A percentile compares a stretch with the other conserved stretches of the same genome.
Evolutionary conservation across 371 early-diverging fungal genomes (phyloP).

Genomic region (Quaeritorhiza haematococci): DNA sequence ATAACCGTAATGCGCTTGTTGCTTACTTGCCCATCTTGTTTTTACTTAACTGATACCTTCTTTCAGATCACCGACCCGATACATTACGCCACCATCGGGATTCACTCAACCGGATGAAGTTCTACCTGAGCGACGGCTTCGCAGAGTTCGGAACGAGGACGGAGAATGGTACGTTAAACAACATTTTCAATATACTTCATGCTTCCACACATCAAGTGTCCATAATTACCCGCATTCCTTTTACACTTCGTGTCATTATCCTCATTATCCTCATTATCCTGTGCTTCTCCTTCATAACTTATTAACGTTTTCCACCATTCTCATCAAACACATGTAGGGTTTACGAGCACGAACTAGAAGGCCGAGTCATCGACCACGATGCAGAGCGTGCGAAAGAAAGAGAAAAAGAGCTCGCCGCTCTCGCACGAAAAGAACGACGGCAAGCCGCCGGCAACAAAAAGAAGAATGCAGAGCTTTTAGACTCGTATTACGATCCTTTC

Average conservation of each 20-base stretch:
- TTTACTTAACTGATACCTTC: not conserved
- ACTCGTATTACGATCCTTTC: conserved; percentile 55
- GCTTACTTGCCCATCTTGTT: conserved; percentile 6
- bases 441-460: not conserved
- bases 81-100: too few species aligned
- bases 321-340: conserved; percentile 43
- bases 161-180: conserved; percentile 58
- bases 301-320: not conserved
- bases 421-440: conserved; percentile 25
- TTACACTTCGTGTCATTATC: not conserved
- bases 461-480: conserved; percentile 37
- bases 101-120: not conserved
- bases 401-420: conserved; percentile 20
- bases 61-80: not conserved
- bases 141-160: conserved; percentile 55
- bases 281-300: not conserved
- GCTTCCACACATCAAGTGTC: not conserved
- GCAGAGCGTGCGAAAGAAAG: conserved; percentile 36
- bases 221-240: not conserved
- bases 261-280: too few species aligned
- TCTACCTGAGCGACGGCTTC: conserved; percentile 39
- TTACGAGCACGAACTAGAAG: conserved; percentile 57
- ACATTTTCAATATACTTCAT: not conserved
- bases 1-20: too few species aligned
- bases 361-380: conserved; percentile 60